A percentile compares a stretch with the other conserved stretches of the same genome.
phyloP scores from a whole-genome alignment of 225 moss, liverwort and hornwort species.

The Marchantia paleacea region DNA sequence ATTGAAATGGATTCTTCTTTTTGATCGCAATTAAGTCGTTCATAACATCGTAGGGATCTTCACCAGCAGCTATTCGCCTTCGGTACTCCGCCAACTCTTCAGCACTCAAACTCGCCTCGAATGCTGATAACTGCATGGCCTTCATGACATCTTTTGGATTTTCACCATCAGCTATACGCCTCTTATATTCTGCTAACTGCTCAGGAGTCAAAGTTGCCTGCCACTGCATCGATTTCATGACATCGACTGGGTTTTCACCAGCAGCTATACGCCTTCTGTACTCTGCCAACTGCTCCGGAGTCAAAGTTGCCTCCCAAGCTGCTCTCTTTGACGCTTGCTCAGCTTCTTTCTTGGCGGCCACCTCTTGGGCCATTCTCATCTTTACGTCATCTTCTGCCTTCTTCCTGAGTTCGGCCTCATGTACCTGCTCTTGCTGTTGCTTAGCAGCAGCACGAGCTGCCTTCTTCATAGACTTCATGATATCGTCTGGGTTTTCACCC shows the following conservation, averaged over 20 bases:
- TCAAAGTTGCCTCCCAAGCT: constrained; percentile 22
- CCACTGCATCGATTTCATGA: constrained; percentile 26
- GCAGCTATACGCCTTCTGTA: constrained; percentile 9
- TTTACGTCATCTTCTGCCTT: constrained; percentile 19
- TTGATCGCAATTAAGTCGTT: constrained; percentile 26
- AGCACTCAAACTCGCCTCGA: constrained; percentile 14
- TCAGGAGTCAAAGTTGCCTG: constrained; percentile 26
- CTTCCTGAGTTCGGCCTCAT: constrained; percentile 17
- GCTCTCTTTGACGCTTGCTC: constrained; percentile 7
- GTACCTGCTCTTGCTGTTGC: constrained; percentile 2
- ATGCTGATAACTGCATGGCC: constrained; percentile 12
- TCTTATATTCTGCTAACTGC: constrained; percentile 14
- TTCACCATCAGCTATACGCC: constrained; percentile 17
- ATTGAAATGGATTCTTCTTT: constrained; percentile 33
- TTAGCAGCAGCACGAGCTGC: not conserved
- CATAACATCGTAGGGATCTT: constrained; percentile 19
- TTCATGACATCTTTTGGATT: constrained; percentile 20
- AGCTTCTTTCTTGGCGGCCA: constrained; percentile 15
- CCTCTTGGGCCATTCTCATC: constrained; percentile 20
- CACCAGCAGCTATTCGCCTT: constrained; percentile 19
- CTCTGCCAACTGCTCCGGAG: constrained; percentile 20
- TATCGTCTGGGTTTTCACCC: not conserved
- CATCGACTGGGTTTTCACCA: constrained; percentile 15
- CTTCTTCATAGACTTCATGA: not conserved
- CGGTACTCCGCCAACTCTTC: constrained; percentile 15